phyloP scores from a whole-genome alignment of 768 basidiomycete species.

The Ramaria sp. region DNA sequence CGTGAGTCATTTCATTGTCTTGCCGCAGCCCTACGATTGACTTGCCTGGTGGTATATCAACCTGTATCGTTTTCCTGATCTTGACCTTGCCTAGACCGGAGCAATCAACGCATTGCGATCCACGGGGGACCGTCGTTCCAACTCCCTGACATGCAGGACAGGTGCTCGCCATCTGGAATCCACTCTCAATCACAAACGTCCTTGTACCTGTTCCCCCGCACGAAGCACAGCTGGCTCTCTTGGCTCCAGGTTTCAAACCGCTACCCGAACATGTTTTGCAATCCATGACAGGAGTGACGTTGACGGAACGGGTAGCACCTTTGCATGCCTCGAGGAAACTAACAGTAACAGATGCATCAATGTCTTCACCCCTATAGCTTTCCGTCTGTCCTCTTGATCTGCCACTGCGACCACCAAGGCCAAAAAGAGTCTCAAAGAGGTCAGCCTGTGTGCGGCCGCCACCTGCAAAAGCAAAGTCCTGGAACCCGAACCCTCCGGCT shows the following conservation, averaged over 20 bases:
- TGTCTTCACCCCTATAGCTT: constrained; percentile 58
- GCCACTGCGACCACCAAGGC: constrained; percentile 41
- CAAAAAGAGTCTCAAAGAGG: constrained; percentile 82
- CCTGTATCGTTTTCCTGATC: constrained; percentile 60
- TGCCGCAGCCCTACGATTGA: constrained; percentile 9
- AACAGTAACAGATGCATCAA: constrained; percentile 67
- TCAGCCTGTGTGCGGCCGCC: constrained; percentile 42
- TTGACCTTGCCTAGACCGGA: constrained; percentile 84
- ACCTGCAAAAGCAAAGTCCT: constrained; percentile 55
- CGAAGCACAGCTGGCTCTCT: constrained; percentile 63
- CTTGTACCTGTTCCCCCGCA: constrained; percentile 84
- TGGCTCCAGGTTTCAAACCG: constrained; percentile 80
- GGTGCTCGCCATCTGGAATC: constrained; percentile 95
- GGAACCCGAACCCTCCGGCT: constrained; percentile 65
- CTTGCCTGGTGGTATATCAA: constrained; percentile 81
- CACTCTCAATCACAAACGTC: constrained; percentile 83
- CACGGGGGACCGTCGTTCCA: constrained; percentile 71
- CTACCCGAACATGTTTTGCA: constrained; percentile 78
- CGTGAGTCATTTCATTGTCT: neutral
- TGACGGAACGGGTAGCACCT: constrained; percentile 67
- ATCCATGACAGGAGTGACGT: constrained; percentile 69
- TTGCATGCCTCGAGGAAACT: constrained; percentile 94
- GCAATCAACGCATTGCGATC: constrained; percentile 69
- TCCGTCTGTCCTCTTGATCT: constrained; percentile 32
- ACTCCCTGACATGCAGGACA: constrained; percentile 75